Conservation (phyloP, 129 eudicot genomes). For the Scalesia atractyloides region DNA sequence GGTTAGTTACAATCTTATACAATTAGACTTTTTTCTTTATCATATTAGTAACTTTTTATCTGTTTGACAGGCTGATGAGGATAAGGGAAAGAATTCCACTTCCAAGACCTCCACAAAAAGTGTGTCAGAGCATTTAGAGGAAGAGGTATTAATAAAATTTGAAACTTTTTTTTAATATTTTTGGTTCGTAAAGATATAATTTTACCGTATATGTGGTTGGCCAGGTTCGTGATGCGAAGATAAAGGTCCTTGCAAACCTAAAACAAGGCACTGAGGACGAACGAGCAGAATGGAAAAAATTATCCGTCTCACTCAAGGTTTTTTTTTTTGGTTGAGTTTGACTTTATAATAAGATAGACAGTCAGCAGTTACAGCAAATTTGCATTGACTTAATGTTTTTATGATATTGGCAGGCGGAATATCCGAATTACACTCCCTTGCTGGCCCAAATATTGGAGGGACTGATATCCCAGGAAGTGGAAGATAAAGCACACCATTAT, state of each 20-base stretch:
- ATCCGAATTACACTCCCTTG: slow-evolving; percentile 86
- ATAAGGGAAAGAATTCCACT: slow-evolving; percentile 59
- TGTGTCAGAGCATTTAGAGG: slow-evolving; percentile 69
- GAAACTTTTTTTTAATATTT: neutral
- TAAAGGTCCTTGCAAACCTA: slow-evolving; percentile 74
- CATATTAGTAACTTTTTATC: slow-evolving; percentile 14
- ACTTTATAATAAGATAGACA: neutral
- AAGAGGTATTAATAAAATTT: slow-evolving; percentile 53
- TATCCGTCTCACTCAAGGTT: slow-evolving; percentile 79
- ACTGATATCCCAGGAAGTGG: slow-evolving; percentile 56
- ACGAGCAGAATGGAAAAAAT: slow-evolving; percentile 68
- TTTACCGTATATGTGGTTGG: slow-evolving; percentile 20
- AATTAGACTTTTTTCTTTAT: slow-evolving; percentile 6
- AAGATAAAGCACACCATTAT: slow-evolving; percentile 65
- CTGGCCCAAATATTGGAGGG: slow-evolving; percentile 90
- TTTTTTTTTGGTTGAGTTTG: neutral
- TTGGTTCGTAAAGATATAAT: slow-evolving; percentile 4
- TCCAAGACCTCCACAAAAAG: slow-evolving; percentile 52
- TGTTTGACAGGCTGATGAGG: slow-evolving; percentile 70
- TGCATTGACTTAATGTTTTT: neutral
- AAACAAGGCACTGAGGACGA: slow-evolving; percentile 76
- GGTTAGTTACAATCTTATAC: slow-evolving; percentile 52
- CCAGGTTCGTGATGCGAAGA: slow-evolving; percentile 90
- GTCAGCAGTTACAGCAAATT: neutral
- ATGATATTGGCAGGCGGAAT: slow-evolving; percentile 65